Evolutionary conservation across 2,329 filamentous ascomycete species (phyloP).

Genomic region (Cladosporium phlei): DNA sequence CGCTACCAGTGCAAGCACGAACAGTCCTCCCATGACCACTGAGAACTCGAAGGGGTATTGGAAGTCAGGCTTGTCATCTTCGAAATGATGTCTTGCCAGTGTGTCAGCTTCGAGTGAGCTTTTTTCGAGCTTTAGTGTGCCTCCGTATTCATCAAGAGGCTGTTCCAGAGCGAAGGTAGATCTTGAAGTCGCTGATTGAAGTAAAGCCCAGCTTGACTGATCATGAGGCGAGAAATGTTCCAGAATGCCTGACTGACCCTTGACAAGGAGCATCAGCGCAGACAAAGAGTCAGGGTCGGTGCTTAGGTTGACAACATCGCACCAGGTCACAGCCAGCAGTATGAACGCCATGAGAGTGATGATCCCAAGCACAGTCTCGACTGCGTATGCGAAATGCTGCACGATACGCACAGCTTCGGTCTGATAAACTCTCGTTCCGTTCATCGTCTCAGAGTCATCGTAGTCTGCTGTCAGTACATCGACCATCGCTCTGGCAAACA

Average conservation of each 20-base stretch:
- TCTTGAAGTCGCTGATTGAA: neutral
- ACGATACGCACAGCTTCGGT: constrained; percentile 36
- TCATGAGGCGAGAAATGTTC: constrained; percentile 5
- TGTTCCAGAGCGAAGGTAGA: neutral
- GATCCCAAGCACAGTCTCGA: neutral
- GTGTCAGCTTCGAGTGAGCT: neutral
- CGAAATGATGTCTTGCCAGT: neutral
- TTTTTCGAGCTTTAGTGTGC: neutral
- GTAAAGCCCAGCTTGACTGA: neutral
- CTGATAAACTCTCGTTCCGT: constrained; percentile 20
- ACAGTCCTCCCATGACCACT: neutral
- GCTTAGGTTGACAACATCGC: neutral
- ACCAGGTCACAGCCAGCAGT: neutral
- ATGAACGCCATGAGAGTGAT: neutral
- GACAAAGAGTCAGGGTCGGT: constrained; percentile 35
- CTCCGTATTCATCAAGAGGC: neutral
- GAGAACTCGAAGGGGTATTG: neutral
- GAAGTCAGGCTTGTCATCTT: neutral
- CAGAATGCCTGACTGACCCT: constrained; percentile 20
- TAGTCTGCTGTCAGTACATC: constrained; percentile 27
- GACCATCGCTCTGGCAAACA: constrained; percentile 37
- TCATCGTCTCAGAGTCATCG: constrained; percentile 4
- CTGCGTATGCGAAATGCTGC: constrained; percentile 33
- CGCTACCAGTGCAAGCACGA: neutral
- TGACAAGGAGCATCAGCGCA: constrained; percentile 32